Base-by-base conservation (phyloP, 2,329 filamentous ascomycete species). In the Cladosporium halotolerans region DNA sequence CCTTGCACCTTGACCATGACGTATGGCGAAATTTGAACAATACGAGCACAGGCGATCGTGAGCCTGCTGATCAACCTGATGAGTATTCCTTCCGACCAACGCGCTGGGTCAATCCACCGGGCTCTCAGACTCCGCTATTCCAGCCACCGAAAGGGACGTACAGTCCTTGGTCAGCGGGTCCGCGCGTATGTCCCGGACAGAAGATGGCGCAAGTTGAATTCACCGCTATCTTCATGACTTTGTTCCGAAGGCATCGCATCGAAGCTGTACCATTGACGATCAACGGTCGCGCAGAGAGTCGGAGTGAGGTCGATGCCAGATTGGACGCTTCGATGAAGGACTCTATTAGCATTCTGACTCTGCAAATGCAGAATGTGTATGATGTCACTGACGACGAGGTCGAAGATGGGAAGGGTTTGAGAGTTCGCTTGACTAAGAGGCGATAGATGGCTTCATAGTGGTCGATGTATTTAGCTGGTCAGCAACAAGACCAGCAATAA, bases 201-300 rank as follows among this genome's bases (percentile, higher is more conserved):
- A 79, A 79, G 59, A 77, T 81, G 70, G 69, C 77, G 1, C 75
- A 81, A 63, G 78, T 81, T 2, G 79, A 81, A 61, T 79, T 80
- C 61, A 71, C 73, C 3, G 72, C 70, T 10, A 71, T 75, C 2
- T 60, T 81, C 19, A 61, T 72, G 53, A 68, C 69, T 2, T 57
- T 78, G 10, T 60, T 66, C 23, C 44, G 61, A 14, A 53, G 52
- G 40, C 53, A 59, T 49, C 43, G 56, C 5, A 53, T 66, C 9
- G 58, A 62, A 28, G 62, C 58, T 14, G 59, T 63, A 19, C 47
- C 57, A 14, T 41, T 61, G 16, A 40, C 45, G 10, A 39, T 49
- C 10, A 48, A 39, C n/a, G 55, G 46, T 4, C 44, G 44, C n/a
- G 31, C 34, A 16, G 60, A 65, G 43, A 56, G 18, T 9, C 42